Evolutionary conservation across 1,139 yeast species (phyloP).

Genomic region (Geotrichum aggregatum): DNA sequence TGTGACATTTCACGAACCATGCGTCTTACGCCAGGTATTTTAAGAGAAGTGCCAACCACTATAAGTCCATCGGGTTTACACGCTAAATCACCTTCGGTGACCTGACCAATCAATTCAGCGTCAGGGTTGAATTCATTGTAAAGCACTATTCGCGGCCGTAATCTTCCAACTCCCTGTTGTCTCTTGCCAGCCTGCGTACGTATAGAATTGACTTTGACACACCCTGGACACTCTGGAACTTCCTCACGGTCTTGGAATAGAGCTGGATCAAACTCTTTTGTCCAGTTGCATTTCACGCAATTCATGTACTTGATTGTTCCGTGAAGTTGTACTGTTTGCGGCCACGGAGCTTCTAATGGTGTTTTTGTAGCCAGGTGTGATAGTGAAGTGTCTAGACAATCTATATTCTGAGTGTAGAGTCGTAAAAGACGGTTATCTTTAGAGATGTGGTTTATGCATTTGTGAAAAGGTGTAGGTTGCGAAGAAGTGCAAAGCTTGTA

Average conservation of each 20-base stretch:
- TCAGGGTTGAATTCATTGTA: slow-evolving; percentile 89
- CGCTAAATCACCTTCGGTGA: slow-evolving; percentile 62
- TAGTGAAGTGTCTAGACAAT: slow-evolving; percentile 46
- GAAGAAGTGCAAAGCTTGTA: slow-evolving; percentile 53
- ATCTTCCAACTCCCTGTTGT: slow-evolving; percentile 66
- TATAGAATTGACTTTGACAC: slow-evolving; percentile 50
- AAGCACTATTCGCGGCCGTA: slow-evolving; percentile 77
- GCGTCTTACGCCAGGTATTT: slow-evolving; percentile 80
- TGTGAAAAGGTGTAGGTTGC: slow-evolving; percentile 69
- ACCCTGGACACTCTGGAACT: slow-evolving; percentile 55
- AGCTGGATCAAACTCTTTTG: slow-evolving; percentile 43
- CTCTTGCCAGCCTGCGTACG: slow-evolving; percentile 62
- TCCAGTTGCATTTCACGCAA: slow-evolving; percentile 69
- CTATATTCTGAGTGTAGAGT: slow-evolving; percentile 51
- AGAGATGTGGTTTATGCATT: slow-evolving; percentile 55
- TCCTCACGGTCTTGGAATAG: slow-evolving; percentile 32
- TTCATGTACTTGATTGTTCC: slow-evolving; percentile 68
- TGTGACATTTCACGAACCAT: slow-evolving; percentile 67
- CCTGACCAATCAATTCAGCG: slow-evolving; percentile 72
- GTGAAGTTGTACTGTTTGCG: slow-evolving; percentile 67
- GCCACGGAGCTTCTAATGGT: slow-evolving; percentile 49
- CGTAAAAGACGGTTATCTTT: slow-evolving; percentile 61
- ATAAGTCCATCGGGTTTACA: slow-evolving; percentile 69
- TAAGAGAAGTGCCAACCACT: slow-evolving; percentile 80
- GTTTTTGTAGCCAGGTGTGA: slow-evolving; percentile 48